Conservation (phyloP, 805 yeast genomes). For the Metschnikowia gruessii region DNA sequence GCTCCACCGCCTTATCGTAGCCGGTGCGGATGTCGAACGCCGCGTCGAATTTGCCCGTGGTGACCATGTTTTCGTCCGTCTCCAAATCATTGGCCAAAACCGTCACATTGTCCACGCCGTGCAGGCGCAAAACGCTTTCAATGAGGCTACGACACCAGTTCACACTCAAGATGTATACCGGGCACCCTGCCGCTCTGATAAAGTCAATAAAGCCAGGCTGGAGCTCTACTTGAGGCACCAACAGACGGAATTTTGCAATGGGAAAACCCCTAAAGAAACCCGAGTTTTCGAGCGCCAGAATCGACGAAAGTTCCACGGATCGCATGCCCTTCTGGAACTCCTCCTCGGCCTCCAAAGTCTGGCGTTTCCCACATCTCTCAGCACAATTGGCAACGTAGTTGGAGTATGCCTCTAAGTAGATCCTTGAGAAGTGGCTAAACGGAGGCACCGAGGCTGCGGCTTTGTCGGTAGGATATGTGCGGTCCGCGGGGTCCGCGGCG, state of each 20-base stretch:
- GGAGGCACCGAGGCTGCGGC: constrained; percentile 29
- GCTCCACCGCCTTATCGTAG: constrained; percentile 42
- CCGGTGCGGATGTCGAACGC: constrained; percentile 46
- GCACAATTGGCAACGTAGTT: constrained; percentile 20
- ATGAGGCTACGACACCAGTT: constrained; percentile 60
- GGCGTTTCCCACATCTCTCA: constrained; percentile 3
- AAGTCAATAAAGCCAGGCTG: constrained; percentile 41
- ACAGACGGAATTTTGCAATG: constrained; percentile 26
- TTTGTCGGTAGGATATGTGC: too few relatives aligned
- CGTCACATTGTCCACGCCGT: constrained; percentile 24
- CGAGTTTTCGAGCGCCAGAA: constrained; percentile 37
- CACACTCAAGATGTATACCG: constrained; percentile 51
- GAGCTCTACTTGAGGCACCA: constrained; percentile 37
- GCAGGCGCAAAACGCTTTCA: constrained; percentile 24
- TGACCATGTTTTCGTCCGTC: constrained; percentile 24
- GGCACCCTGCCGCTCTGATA: constrained; percentile 25
- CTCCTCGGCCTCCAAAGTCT: constrained; percentile 39
- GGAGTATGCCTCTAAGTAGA: constrained; percentile 40
- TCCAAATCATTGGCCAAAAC: constrained; percentile 54
- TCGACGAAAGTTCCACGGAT: constrained; percentile 48
- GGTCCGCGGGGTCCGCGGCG: constrained; percentile 31
- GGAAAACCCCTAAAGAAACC: constrained; percentile 44
- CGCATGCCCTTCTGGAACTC: constrained; percentile 45
- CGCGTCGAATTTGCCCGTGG: constrained; percentile 32
- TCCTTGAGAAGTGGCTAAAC: constrained; percentile 43